phyloP scores from a whole-genome alignment of 2,329 filamentous ascomycete species.

The Fusarium camptoceras region DNA sequence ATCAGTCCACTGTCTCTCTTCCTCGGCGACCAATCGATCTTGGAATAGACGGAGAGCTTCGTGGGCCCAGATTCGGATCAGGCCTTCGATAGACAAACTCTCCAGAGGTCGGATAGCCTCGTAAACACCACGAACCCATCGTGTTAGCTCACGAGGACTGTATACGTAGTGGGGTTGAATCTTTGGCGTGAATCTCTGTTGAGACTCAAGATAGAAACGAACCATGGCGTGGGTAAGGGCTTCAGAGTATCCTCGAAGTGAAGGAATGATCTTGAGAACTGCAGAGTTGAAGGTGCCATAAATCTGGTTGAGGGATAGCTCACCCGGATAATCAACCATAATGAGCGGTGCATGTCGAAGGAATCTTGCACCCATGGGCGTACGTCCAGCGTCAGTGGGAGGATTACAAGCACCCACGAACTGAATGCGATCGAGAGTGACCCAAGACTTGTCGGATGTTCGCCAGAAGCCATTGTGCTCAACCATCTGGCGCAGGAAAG shows the following conservation, averaged over 20 bases:
- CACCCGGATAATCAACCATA: constrained; percentile 99
- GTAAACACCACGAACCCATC: constrained; percentile 97
- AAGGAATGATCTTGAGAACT: constrained; percentile 94
- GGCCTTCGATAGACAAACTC: constrained; percentile 85
- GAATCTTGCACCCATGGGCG: constrained; percentile 92
- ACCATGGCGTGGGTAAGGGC: constrained; percentile 98
- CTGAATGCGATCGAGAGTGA: constrained; percentile 96
- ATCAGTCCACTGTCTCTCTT: constrained; percentile 95
- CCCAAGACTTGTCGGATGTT: constrained; percentile 97
- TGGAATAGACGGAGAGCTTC: constrained; percentile 97
- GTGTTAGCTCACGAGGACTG: constrained; percentile 96
- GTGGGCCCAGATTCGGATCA: constrained; percentile 98
- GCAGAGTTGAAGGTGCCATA: constrained; percentile 98
- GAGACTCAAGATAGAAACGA: constrained; percentile 92
- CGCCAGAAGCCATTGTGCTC: constrained; percentile 99
- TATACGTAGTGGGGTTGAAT: constrained; percentile 99
- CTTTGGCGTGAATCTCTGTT: constrained; percentile 92
- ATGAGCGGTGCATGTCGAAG: constrained; percentile 96
- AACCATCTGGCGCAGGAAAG: constrained; percentile 95
- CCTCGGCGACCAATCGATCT: constrained; percentile 93
- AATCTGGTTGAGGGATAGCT: constrained; percentile 93
- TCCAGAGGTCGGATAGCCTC: constrained; percentile 96
- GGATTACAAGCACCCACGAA: constrained; percentile 99
- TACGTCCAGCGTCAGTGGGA: constrained; percentile 96
- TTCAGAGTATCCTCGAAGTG: constrained; percentile 94